phyloP scores from a whole-genome alignment of 139 green algal species.

The Volvox reticuliferus region DNA sequence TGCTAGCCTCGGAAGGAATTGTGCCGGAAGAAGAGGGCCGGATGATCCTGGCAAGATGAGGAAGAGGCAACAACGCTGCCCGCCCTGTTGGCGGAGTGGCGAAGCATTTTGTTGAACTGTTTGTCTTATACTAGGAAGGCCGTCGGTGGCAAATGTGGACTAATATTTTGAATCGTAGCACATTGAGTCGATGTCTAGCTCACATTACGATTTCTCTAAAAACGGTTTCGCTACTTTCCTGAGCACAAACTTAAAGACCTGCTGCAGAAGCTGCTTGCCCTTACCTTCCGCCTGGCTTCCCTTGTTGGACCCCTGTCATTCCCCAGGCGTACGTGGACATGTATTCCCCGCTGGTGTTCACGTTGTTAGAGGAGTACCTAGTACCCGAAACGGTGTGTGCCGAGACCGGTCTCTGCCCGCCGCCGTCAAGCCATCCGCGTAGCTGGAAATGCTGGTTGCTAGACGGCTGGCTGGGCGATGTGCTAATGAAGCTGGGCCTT shows the following conservation, averaged over 20 bases:
- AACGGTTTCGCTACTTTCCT: background rate
- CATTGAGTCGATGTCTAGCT: background rate
- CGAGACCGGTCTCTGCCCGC: constrained; percentile 42
- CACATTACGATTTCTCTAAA: background rate
- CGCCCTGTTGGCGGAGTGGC: too few species aligned
- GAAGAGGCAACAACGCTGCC: background rate
- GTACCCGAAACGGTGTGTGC: constrained; percentile 48
- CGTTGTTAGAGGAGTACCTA: constrained; percentile 53
- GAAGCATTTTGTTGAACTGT: too few species aligned
- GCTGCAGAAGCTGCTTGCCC: background rate
- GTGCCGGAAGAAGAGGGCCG: background rate
- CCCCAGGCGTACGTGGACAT: constrained; percentile 46
- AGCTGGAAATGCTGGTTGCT: constrained; percentile 1
- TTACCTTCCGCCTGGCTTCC: background rate
- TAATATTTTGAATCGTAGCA: too few species aligned
- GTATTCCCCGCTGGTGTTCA: constrained; percentile 54
- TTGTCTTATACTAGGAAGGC: too few species aligned
- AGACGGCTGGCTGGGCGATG: constrained; percentile 8
- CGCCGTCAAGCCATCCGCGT: background rate
- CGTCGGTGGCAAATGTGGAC: too few species aligned
- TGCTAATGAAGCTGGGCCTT: background rate
- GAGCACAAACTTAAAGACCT: background rate
- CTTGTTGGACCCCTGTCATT: too few species aligned
- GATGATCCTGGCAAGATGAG: background rate
- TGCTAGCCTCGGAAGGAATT: background rate